These are phyloP conservation scores for Magnaporthales sp. DNA, from an alignment of 2,329 filamentous ascomycete species.

Conservation along the genomic window DNA sequence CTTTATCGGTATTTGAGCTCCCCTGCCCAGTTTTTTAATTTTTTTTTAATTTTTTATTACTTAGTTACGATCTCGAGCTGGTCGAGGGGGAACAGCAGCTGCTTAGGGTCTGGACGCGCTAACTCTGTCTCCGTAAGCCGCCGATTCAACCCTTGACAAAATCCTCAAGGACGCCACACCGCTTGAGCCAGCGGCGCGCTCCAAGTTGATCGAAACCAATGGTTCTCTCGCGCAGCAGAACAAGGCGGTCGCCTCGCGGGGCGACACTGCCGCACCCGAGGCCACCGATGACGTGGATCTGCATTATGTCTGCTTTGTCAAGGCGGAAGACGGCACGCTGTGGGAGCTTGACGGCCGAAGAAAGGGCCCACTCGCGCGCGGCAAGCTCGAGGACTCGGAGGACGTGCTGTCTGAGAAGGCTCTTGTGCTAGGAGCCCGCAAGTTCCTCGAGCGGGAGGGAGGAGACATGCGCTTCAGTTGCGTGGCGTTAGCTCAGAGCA, in stretches of 20 bases:
- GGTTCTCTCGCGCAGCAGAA: slow-evolving; percentile 71
- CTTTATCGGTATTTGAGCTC: slow-evolving; percentile 42
- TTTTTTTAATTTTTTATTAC: not conserved
- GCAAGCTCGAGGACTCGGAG: slow-evolving; percentile 48
- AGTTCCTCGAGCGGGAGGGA: slow-evolving; percentile 43
- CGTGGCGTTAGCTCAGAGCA: slow-evolving; percentile 42
- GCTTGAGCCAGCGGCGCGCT: slow-evolving; percentile 56
- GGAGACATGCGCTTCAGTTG: slow-evolving; percentile 51
- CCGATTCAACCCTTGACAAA: slow-evolving; percentile 47
- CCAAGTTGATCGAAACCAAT: slow-evolving; percentile 69
- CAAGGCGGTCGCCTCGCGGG: slow-evolving; percentile 63
- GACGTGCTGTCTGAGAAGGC: slow-evolving; percentile 71
- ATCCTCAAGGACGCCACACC: slow-evolving; percentile 64
- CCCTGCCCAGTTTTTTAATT: not conserved
- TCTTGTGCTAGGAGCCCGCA: slow-evolving; percentile 56
- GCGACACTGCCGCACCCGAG: slow-evolving; percentile 70
- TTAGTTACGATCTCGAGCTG: not conserved
- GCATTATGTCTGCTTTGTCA: slow-evolving; percentile 94
- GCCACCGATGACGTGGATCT: slow-evolving; percentile 80
- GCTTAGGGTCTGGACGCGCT: not conserved
- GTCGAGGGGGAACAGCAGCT: not conserved
- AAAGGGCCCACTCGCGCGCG: slow-evolving; percentile 48
- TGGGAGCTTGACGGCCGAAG: slow-evolving; percentile 54
- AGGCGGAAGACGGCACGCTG: slow-evolving; percentile 53
- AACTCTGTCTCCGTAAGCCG: not conserved